Base-by-base conservation (phyloP, 73 alveolate genomes). In the Paramecium octaurelia region DNA sequence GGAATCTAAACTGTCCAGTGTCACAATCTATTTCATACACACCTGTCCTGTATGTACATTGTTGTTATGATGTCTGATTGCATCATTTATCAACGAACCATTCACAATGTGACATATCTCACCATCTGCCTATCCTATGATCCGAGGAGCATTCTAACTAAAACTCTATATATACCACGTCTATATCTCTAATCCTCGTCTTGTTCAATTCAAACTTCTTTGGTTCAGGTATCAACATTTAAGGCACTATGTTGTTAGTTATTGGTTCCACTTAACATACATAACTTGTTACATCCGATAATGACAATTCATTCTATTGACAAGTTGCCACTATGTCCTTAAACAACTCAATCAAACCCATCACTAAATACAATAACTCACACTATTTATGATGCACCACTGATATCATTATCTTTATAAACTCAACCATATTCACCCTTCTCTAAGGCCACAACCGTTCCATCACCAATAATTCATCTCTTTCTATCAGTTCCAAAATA, bases 41-140 rank as follows among this genome's bases (percentile, higher is more conserved):
- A 44, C 20, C 24, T 48, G 31, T 44, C 94, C 60, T 48, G 71
- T 89, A 9, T 89, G 58, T 8, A 89, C 88, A 46, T 44, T 64
- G n/a, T 89, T 77, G 38, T 89, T 89, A 50, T 70, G 77, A 36
- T 89, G 94, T 50, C 88, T 77, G 20, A 89, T 71, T 71, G 94
- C 71, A 89, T 89, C 94, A 46, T 77, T 89, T 29, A 43, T 89
- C 23, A 89, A 23, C 71, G 80, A 70, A 29, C 75, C 71, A 24
- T 40, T 40, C 2, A 89, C 94, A 6, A 89, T 48, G 27, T 83
- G 86, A 50, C 88, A 71, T 16, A 89, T 70, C 11, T 89, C 94
- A 43, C 77, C 94, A 71, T 89, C 94, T 36, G 86, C 76, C 29
- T 43, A 70, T 9, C 94, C 94, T 20, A 70, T 70, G 3, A 89